Percentiles rank a stretch among this genome's conserved stretches.
Conservation (phyloP, 495 filamentous ascomycete genomes). For the Bathelium albidoporum region DNA sequence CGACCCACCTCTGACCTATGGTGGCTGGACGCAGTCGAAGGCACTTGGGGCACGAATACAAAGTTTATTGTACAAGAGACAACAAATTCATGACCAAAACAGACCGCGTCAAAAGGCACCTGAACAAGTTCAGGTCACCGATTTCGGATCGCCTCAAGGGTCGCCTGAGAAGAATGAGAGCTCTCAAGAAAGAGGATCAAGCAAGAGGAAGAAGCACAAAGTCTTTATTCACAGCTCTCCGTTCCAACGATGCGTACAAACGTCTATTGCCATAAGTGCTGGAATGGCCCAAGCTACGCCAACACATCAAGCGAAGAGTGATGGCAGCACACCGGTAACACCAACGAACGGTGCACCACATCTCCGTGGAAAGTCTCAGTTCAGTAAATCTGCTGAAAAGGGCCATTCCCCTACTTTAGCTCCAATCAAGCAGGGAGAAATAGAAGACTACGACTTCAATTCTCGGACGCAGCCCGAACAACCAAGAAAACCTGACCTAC, state of each 20-base stretch:
- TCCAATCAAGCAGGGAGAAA: background rate
- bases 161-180: conserved; percentile 1
- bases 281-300: conserved; percentile 63
- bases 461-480: conserved; percentile 2
- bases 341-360: background rate
- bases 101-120: background rate
- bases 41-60: conserved; percentile 71
- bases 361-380: background rate
- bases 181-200: conserved; percentile 1
- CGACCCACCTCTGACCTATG: conserved; percentile 90
- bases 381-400: background rate
- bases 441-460: background rate
- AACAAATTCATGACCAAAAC: conserved; percentile 20
- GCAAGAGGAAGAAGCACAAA: conserved; percentile 52
- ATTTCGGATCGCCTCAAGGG: background rate
- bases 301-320: conserved; percentile 12
- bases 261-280: conserved; percentile 77
- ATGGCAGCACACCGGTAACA: background rate
- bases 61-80: conserved; percentile 48
- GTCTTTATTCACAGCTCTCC: conserved; percentile 86
- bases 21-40: conserved; percentile 80
- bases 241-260: conserved; percentile 87
- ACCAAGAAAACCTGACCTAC: conserved; percentile 48
- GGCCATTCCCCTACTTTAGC: background rate
- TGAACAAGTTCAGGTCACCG: background rate